Base-by-base conservation (phyloP, 2,329 filamentous ascomycete species). In the Fusarium circinatum region DNA sequence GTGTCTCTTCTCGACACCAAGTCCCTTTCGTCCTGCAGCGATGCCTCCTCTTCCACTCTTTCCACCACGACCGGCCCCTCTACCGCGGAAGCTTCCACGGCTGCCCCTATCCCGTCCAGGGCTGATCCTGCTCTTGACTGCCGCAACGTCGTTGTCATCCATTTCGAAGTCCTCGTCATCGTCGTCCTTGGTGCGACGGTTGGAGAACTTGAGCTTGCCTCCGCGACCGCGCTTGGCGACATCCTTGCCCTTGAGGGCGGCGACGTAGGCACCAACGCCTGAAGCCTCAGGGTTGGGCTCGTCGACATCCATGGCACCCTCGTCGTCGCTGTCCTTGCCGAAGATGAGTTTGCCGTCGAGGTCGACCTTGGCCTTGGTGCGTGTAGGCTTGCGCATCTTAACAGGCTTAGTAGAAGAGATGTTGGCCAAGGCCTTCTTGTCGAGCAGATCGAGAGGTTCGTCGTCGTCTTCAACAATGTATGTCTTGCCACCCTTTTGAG, bases 401-500 rank as follows among this genome's bases (percentile, higher is more conserved):
- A 89, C 83, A 8, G 95, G 96, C 82, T 95, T 96, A 17, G 94
- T 98, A 10, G 94, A 94, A 6, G 95, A 98, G 78, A 99, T 98
- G 81, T 94, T 96, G 61, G 94, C 96, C 47, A 99, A 89, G 14
- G 95, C 94, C 80, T 92, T 92, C 70, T 94, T 93, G 79, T 96
- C 96, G 22, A 99, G 89, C 51, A 99, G 89, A 85, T 99, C 96
- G 47, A 99, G 91, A 3, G 96, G 96, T 82, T 98, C 96, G 77
- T 97, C 94, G 65, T 97, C 94, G 70, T 97, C 93, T 85, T 98
- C 96, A 69, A 98, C 89, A 77, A 99, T 98, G 83, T 96, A 99
- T 3, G 93, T 90, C 78, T 90, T 91, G 78, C 89, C 88, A 47
- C 89, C 89, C 82, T 90, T 91, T 79, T 90, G 87, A 73, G 83